These are phyloP conservation scores for Pseudozyma tsukubaensis DNA, from an alignment of 1,284 basidiomycete species.

Conservation along the genomic window DNA sequence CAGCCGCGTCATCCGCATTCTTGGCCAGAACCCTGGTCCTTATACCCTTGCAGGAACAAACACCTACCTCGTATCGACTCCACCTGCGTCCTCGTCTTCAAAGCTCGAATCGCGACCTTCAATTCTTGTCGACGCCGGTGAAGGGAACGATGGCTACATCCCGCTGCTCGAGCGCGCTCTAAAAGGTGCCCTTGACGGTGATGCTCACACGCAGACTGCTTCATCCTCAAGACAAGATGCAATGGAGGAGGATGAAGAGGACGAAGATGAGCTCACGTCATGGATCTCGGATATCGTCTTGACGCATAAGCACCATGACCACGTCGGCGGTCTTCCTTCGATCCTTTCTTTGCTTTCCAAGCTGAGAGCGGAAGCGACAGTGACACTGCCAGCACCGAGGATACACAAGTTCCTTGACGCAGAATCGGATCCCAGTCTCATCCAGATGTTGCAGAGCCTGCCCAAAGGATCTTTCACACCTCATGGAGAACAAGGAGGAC, in stretches of 20 bases:
- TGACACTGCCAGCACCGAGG: conserved; percentile 67
- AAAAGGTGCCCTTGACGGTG: conserved; percentile 38
- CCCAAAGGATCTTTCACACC: conserved; percentile 84
- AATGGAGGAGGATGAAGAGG: conserved; percentile 32
- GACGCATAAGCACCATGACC: conserved; percentile 91
- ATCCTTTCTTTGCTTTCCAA: conserved; percentile 78
- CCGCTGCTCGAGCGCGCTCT: conserved; percentile 77
- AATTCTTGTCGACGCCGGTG: conserved; percentile 88
- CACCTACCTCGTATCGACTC: conserved; percentile 82
- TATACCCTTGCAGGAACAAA: conserved; percentile 92
- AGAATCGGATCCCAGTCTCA: conserved; percentile 76
- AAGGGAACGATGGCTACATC: conserved; percentile 79
- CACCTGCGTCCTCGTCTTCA: conserved; percentile 56
- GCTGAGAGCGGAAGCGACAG: conserved; percentile 51
- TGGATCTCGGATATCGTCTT: conserved; percentile 77
- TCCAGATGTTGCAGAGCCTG: conserved; percentile 82
- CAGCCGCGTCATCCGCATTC: conserved; percentile 68
- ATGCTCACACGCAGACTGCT: neutral
- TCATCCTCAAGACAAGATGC: conserved; percentile 10
- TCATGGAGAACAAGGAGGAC: conserved; percentile 12
- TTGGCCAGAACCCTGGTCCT: conserved; percentile 84
- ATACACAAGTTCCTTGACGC: conserved; percentile 70
- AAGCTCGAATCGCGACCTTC: conserved; percentile 73
- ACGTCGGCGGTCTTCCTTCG: conserved; percentile 80
- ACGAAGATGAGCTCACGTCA: conserved; percentile 44